Base-by-base conservation (phyloP, 208 protist species). In the Crithidia acanthocephali region DNA sequence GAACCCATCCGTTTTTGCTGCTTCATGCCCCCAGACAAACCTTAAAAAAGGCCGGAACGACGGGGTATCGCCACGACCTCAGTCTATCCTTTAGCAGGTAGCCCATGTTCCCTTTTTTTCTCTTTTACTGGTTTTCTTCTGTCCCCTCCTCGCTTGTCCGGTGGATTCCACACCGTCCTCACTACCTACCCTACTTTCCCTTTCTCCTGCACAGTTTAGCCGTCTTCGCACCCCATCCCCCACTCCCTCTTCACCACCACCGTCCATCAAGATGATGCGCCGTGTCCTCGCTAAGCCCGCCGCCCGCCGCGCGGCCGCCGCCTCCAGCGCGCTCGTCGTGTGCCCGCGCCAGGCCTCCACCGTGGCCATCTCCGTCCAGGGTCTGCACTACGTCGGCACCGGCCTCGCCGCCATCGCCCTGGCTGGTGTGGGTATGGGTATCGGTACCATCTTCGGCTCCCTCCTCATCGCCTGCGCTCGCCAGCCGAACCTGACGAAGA, bases 331-430 rank as follows among this genome's bases (percentile, higher is more conserved):
- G 60, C 63, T 83, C 37, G 72, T 80, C 40, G 77, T 88, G n/a
- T 47, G 63, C 66, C 59, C 84, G 37, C 91, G 91, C 79, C 57
- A 79, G 57, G 88, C 88, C 62, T 94, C 92, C 62, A 95, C 92
- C 32, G 89, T 97, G 25, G 87, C 89, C 58, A 92, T 97, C 75
- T 94, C 92, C 51, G 85, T 97, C 30, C 90, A 95, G 80, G 92
- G 92, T 13, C 81, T 97, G 40, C 89, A 97, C 82, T 97, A 95
- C 85, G 90, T 97, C 44, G 92, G 92, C 80, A 95, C 92, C 35
- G 92, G 92, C 65, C 87, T 97, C 61, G 90, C 90, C 72, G 92
- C 90, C 72, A 95, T 95, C 78, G 92, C 92, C 16, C 85, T 95
- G 67, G 90, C 88, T 62, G 92, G 92, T 75, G 92, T 97, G 23